Conservation (phyloP, 495 filamentous ascomycete species). For the Hyaloscypha bicolor region DNA sequence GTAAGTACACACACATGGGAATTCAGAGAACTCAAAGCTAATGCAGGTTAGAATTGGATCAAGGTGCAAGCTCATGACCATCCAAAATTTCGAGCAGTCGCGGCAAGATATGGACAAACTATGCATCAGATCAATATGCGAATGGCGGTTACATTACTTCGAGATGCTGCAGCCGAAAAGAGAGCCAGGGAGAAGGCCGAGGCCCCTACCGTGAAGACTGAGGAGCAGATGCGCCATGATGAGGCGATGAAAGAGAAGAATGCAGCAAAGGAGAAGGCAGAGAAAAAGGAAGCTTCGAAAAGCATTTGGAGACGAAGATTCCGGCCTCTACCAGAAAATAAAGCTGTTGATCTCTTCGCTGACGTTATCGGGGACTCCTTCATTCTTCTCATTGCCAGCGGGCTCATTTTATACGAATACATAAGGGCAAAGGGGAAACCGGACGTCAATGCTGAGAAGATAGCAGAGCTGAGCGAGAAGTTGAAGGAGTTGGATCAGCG, state of each 20-base stretch:
- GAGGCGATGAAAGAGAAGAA: constrained; percentile 47
- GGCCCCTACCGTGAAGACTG: constrained; percentile 77
- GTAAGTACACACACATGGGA: constrained; percentile 37
- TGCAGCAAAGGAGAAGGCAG: constrained; percentile 48
- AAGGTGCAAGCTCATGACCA: constrained; percentile 95
- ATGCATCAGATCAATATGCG: constrained; percentile 96
- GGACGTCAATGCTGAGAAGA: constrained; percentile 63
- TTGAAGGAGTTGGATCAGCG: constrained; percentile 58
- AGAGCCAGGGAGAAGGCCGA: constrained; percentile 66
- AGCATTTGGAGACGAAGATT: constrained; percentile 56
- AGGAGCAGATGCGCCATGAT: constrained; percentile 68
- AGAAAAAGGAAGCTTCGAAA: constrained; percentile 40
- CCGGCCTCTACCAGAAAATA: constrained; percentile 82
- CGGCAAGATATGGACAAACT: constrained; percentile 65
- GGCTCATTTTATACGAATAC: constrained; percentile 81
- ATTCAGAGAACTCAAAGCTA: constrained; percentile 16
- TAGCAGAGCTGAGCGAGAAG: constrained; percentile 72
- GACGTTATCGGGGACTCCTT: constrained; percentile 94
- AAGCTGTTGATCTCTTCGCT: constrained; percentile 94
- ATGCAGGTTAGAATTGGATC: constrained; percentile 73
- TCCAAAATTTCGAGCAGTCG: constrained; percentile 82
- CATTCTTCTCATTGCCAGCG: constrained; percentile 78
- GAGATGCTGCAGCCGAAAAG: constrained; percentile 68
- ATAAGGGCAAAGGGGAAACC: constrained; percentile 72
- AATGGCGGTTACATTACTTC: constrained; percentile 79